These are phyloP conservation scores for Amaranthus hypochondriacus DNA, from an alignment of 148 eudicot genomes.

Conservation along the genomic window DNA sequence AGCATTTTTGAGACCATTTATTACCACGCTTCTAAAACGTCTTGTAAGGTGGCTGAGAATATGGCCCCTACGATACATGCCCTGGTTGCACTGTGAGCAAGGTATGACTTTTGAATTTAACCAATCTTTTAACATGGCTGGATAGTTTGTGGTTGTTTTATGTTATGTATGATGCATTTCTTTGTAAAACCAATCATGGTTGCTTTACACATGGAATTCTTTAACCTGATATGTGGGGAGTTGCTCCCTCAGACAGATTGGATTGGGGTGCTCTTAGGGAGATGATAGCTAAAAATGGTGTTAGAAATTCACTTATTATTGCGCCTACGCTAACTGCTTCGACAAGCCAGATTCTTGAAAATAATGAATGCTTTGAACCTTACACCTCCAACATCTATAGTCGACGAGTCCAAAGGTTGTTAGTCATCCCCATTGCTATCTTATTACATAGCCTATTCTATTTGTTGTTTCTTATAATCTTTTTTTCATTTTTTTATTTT, in stretches of 20 bases:
- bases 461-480: neutral
- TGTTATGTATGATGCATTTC: too few species aligned
- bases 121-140: neutral
- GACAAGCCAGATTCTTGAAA: conserved; percentile 95
- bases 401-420: conserved; percentile 84
- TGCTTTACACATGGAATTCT: conserved; percentile 59
- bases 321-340: conserved; percentile 99
- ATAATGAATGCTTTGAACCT: conserved; percentile 97
- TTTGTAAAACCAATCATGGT: too few species aligned
- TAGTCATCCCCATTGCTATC: neutral
- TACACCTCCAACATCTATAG: conserved; percentile 94
- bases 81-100: conserved; percentile 83
- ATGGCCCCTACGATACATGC: conserved; percentile 85
- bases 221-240: conserved; percentile 99
- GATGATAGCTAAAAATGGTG: conserved; percentile 62
- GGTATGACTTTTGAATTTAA: conserved; percentile 32
- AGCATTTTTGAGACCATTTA: conserved; percentile 96
- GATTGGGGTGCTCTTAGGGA: conserved; percentile 73
- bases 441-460: neutral
- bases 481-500: neutral
- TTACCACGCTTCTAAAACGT: conserved; percentile 77
- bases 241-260: conserved; percentile 78
- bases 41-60: conserved; percentile 79
- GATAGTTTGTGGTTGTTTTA: too few species aligned
- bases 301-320: conserved; percentile 88